A percentile compares a stretch with the other conserved stretches of the same genome.
phyloP scores from a whole-genome alignment of 805 yeast genomes.

The Ogataea nonfermentans region DNA sequence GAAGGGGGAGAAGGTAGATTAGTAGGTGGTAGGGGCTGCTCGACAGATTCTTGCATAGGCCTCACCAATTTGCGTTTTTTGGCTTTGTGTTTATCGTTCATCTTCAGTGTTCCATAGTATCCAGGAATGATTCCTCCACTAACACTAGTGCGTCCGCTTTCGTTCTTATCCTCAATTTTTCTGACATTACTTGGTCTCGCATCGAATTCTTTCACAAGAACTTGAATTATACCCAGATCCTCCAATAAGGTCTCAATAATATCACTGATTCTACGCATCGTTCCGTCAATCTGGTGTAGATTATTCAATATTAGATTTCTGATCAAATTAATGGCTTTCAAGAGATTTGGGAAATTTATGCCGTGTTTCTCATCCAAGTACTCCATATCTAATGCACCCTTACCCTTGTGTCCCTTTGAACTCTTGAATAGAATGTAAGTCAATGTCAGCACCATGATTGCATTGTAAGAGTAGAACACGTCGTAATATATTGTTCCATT shows the following conservation, averaged over 20 bases:
- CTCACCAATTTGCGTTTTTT: slow-evolving; percentile 6
- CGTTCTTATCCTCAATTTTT: slow-evolving; percentile 30
- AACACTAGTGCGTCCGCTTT: slow-evolving; percentile 34
- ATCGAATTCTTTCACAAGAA: slow-evolving; percentile 29
- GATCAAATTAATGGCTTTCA: slow-evolving; percentile 35
- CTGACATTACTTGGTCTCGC: slow-evolving; percentile 32
- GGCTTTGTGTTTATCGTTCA: slow-evolving; percentile 5
- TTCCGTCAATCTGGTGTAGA: slow-evolving; percentile 37
- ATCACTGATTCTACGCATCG: slow-evolving; percentile 43
- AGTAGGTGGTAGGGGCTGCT: background rate
- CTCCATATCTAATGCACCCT: slow-evolving; percentile 29
- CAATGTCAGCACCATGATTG: slow-evolving; percentile 41
- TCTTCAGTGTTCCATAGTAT: slow-evolving; percentile 27
- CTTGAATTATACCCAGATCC: slow-evolving; percentile 39
- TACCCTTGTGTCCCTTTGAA: slow-evolving; percentile 21
- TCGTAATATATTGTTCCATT: slow-evolving; percentile 47
- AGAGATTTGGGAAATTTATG: slow-evolving; percentile 29
- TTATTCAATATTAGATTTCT: slow-evolving; percentile 34
- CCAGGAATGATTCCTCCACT: slow-evolving; percentile 32
- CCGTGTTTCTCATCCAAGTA: slow-evolving; percentile 27
- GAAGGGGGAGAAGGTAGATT: background rate
- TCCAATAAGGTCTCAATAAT: slow-evolving; percentile 41
- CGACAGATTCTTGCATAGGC: background rate
- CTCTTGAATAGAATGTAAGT: slow-evolving; percentile 38
- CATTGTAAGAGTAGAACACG: slow-evolving; percentile 43